Evolutionary conservation across 2,329 filamentous ascomycete genomes (phyloP), one percentile per base, ranked within the genome.

Genomic region (Apiospora saccharicola): DNA sequence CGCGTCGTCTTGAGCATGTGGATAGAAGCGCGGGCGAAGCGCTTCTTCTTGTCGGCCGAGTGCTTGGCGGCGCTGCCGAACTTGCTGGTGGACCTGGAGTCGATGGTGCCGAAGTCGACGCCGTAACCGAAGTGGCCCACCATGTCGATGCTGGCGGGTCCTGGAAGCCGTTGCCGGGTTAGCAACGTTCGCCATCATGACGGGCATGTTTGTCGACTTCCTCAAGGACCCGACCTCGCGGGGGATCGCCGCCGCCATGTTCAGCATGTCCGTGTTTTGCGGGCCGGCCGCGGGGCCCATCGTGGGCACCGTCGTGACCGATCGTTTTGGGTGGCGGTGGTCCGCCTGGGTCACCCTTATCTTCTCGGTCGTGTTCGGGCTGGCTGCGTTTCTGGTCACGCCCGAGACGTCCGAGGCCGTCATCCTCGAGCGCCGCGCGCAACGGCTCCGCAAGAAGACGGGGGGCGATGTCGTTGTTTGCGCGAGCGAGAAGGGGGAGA

Each of bases 51-150:
- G 75, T 94, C 83, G 37, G 85, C 81, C 12, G 49, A 53, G 12
- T 30, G 49, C 49, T 53, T 53, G 4, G 49, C 49, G 10, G 24
- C 24, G 24, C n/a, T 53, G 12, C 49, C 49, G 24, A 53, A 53
- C 49, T 53, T 53, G 24, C 49, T 53, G 24, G 49, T 53, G 24
- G 49, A 24, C 49, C 30, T 53, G 24, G n/a, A 30, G 14, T 53
- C 61, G 70, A 94, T 88, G 22, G 92, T 88, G 64, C 88, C 86
- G 77, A 95, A 94, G 76, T 95, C 91, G 70, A 88, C 86, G 12
- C 92, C 92, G 79, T 95, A 87, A 10, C 92, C 92, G 0, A 92
- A 91, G 8, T 90, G 78, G 37, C 92, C 92, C 77, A 95, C 93
- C 74, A 95, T 94, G 78, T 95, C 93, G n/a, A 95, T 86, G 24